Percentiles rank a stretch among this genome's conserved stretches.
phyloP scores from a whole-genome alignment of 306 rosid genomes.

The Hippophae gyantsensis region DNA sequence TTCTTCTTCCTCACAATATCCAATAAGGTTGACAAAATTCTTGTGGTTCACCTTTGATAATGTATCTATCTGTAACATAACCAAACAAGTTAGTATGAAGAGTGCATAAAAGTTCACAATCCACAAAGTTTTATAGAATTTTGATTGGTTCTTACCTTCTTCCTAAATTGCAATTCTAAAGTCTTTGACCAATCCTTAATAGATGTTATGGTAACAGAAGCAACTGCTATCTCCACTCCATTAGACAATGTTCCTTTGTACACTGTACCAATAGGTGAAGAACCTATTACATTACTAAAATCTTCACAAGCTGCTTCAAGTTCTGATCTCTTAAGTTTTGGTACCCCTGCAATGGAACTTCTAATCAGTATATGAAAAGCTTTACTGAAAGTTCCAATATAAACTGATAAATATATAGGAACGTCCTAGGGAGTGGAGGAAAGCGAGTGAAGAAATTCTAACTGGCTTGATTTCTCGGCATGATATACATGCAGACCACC shows the following conservation, averaged over 20 bases:
- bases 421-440: conserved; percentile 1
- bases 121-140: not conserved
- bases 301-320: conserved; percentile 90
- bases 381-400: conserved; percentile 5
- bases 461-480: not conserved
- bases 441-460: not conserved
- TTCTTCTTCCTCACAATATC: conserved; percentile 75
- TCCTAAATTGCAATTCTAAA: conserved; percentile 66
- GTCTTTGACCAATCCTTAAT: conserved; percentile 55
- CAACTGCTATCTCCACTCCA: conserved; percentile 93
- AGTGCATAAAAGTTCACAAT: conserved; percentile 3
- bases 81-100: conserved; percentile 18
- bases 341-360: conserved; percentile 55
- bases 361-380: conserved; percentile 6
- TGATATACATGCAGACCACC: too few species aligned
- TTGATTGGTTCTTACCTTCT: conserved; percentile 50
- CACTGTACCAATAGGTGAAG: conserved; percentile 64
- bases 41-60: conserved; percentile 89
- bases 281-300: conserved; percentile 83
- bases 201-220: conserved; percentile 41
- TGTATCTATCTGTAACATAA: conserved; percentile 50
- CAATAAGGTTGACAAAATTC: conserved; percentile 84
- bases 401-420: conserved; percentile 4
- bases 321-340: conserved; percentile 84
- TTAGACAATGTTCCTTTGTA: conserved; percentile 93